Evolutionary conservation across 2,329 filamentous ascomycete genomes (phyloP), one percentile per base, ranked within the genome.

Genomic region (Periconia sp.): DNA sequence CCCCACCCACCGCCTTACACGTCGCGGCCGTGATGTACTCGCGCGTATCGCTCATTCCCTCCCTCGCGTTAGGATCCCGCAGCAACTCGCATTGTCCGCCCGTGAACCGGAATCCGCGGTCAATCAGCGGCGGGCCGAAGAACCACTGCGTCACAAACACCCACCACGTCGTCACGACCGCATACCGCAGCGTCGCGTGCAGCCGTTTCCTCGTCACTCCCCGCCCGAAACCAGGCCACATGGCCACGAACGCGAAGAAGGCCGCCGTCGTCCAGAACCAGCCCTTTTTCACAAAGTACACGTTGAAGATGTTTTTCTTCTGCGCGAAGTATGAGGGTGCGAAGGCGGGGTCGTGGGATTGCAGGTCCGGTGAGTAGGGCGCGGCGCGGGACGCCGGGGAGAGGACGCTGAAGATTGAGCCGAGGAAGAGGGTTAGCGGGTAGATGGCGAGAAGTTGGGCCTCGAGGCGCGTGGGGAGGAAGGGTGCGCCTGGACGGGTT

Each of bases 91-190:
- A 99, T 66, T 83, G 84, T 1, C 94, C 94, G 2, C 94, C 94
- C 0, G 91, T 96, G 73, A 91, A 83, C n/a, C 85, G 81, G 72
- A 97, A 99, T 3, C 89, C 85, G 52, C 92, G 87, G 72, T 99
- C 94, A 64, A 97, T 93, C 46, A 99, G 79, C 18, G 92, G 82
- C 2, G 94, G 87, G 0, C 94, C 94, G 66, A 99, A 97, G 74
- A 87, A 97, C 94, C 94, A 97, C 78, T 97, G 94, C 59, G 94
- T 99, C 17, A 94, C 86, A 40, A 91, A 77, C 41, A 91, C 80
- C 94, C 94, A 99, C 75, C 87, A 88, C 1, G 76, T 66, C 9
- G 94, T 97, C 0, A 91, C 84, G 9, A 88, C 76, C 0, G 60
- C 78, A 81, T 91, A 99, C 45, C 94, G 83, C 19, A 87, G 47